phyloP scores from a whole-genome alignment of 495 filamentous ascomycete genomes.

The Xylona heveae region DNA sequence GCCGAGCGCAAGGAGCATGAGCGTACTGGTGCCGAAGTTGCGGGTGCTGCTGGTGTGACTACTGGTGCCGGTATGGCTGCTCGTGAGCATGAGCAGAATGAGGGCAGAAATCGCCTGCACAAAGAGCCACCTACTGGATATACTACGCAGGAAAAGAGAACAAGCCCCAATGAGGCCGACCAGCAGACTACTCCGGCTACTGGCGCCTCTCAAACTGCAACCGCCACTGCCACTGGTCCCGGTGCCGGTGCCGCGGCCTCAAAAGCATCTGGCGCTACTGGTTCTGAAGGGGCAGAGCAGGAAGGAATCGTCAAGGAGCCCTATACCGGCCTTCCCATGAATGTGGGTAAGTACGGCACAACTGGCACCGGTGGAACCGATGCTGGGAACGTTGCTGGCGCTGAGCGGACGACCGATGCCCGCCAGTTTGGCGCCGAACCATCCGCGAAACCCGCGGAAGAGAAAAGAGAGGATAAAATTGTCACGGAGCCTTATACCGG shows the following conservation, averaged over 20 bases:
- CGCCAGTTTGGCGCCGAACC: too few relatives aligned
- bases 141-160: too few relatives aligned
- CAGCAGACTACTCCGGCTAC: background rate
- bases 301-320: conserved; percentile 10
- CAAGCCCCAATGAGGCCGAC: background rate
- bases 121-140: too few relatives aligned
- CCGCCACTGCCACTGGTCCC: conserved; percentile 1
- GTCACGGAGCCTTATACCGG: conserved; percentile 13
- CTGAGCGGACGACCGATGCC: too few relatives aligned
- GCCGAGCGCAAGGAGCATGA: background rate
- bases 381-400: conserved; percentile 9
- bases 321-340: conserved; percentile 14
- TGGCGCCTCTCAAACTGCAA: background rate
- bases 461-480: too few relatives aligned
- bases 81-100: conserved; percentile 1
- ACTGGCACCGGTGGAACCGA: conserved; percentile 11
- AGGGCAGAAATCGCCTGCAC: background rate
- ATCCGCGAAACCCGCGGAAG: too few relatives aligned
- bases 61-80: too few relatives aligned
- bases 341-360: conserved; percentile 11
- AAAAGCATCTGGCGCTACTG: background rate
- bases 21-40: too few relatives aligned
- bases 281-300: too few relatives aligned
- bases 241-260: background rate
- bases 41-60: too few relatives aligned